Evolutionary conservation across 208 protist species (phyloP).

Genomic region (Leishmania gerbilli): DNA sequence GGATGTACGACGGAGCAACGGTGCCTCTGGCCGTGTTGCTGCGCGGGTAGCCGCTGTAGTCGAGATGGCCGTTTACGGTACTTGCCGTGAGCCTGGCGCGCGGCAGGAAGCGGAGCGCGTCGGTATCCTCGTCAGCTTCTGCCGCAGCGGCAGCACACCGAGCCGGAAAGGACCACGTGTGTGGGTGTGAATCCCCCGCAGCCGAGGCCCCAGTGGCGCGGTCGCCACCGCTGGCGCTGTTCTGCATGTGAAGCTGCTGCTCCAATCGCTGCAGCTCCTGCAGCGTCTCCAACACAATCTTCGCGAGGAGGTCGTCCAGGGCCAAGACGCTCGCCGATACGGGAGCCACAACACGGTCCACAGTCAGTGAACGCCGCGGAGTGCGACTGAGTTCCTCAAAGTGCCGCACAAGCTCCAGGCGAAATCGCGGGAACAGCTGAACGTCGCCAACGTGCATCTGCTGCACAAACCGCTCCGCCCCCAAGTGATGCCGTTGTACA

Average conservation of each 20-base stretch:
- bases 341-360: constrained; percentile 60
- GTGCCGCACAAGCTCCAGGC: constrained; percentile 74
- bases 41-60: constrained; percentile 22
- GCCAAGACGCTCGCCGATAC: constrained; percentile 31
- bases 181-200: background rate
- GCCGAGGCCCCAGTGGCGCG: background rate
- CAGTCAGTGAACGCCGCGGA: constrained; percentile 35
- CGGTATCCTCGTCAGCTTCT: constrained; percentile 25
- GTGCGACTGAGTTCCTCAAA: constrained; percentile 58
- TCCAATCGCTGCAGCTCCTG: constrained; percentile 65
- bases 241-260: constrained; percentile 7
- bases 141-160: constrained; percentile 1
- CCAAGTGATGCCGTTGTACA: constrained; percentile 65
- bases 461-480: constrained; percentile 65
- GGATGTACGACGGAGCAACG: constrained; percentile 10
- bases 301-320: constrained; percentile 59
- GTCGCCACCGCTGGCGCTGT: background rate
- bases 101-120: constrained; percentile 30
- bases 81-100: constrained; percentile 27
- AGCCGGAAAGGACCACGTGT: background rate
- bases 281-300: constrained; percentile 68
- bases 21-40: background rate
- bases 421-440: constrained; percentile 84
- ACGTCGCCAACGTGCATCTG: constrained; percentile 74
- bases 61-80: constrained; percentile 23